These are phyloP conservation scores for Panaeolus cyanescens DNA, from an alignment of 768 basidiomycete species.

Conservation along the genomic window DNA sequence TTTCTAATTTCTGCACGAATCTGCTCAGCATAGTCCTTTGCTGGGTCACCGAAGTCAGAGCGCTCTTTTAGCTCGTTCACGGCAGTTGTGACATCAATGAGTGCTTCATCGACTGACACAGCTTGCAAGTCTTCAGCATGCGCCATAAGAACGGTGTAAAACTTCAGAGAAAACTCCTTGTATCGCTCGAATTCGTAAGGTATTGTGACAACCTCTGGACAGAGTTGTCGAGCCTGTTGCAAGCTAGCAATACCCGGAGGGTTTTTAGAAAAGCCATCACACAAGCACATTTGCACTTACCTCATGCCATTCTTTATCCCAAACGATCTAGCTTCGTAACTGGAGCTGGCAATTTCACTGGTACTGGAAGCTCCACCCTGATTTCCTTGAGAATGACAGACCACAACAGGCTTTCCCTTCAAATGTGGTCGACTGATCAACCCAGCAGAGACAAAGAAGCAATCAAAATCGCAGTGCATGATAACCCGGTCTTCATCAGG, in stretches of 20 bases:
- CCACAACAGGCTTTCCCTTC: conserved; percentile 87
- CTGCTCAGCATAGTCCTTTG: conserved; percentile 76
- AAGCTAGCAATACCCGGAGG: conserved; percentile 45
- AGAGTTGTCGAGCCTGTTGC: conserved; percentile 77
- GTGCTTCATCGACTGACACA: conserved; percentile 94
- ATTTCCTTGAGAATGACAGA: conserved; percentile 88
- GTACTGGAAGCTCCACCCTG: conserved; percentile 79
- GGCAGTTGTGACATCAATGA: conserved; percentile 80
- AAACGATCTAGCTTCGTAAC: conserved; percentile 88
- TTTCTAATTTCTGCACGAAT: conserved; percentile 77
- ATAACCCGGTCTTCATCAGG: conserved; percentile 64
- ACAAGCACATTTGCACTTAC: conserved; percentile 37
- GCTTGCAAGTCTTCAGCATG: conserved; percentile 92
- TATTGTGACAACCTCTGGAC: conserved; percentile 71
- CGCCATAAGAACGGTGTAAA: conserved; percentile 91
- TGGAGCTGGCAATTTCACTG: conserved; percentile 92
- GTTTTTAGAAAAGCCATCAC: not conserved
- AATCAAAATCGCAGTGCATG: conserved; percentile 96
- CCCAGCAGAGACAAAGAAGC: conserved; percentile 95
- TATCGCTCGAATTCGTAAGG: conserved; percentile 96
- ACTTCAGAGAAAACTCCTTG: conserved; percentile 79
- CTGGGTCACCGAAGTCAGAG: conserved; percentile 49
- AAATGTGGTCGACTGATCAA: conserved; percentile 78
- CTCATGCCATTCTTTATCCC: conserved; percentile 97
- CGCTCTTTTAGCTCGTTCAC: conserved; percentile 43